phyloP scores from a whole-genome alignment of 208 protist species.

The Dictyostelium gargantuum region DNA sequence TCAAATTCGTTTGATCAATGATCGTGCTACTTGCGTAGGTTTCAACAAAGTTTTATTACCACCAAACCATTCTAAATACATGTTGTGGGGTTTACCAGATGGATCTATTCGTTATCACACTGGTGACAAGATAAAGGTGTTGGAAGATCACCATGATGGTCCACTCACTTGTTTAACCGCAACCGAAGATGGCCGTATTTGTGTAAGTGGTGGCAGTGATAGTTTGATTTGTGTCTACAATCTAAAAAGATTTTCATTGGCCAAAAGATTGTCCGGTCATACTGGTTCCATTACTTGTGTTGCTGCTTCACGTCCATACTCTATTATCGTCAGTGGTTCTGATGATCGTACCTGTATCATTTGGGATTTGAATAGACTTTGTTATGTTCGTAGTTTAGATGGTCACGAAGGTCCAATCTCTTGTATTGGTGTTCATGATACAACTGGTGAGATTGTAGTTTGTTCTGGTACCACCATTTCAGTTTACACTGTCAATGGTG shows the following conservation, averaged over 20 bases:
- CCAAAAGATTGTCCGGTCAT: slow-evolving; percentile 26
- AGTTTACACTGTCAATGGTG: slow-evolving; percentile 69
- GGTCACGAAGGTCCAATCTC: slow-evolving; percentile 61
- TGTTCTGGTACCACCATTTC: slow-evolving; percentile 46
- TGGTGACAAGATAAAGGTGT: slow-evolving; percentile 60
- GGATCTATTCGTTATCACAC: slow-evolving; percentile 7
- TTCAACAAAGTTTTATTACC: slow-evolving; percentile 33
- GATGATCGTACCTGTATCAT: slow-evolving; percentile 76
- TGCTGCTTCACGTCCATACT: slow-evolving; percentile 60
- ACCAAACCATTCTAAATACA: not conserved
- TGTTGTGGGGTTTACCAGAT: slow-evolving; percentile 50
- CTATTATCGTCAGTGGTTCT: slow-evolving; percentile 74
- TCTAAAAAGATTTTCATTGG: slow-evolving; percentile 18
- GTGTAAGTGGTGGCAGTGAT: slow-evolving; percentile 67
- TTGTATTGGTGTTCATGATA: slow-evolving; percentile 59
- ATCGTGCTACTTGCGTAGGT: not conserved
- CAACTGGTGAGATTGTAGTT: slow-evolving; percentile 71
- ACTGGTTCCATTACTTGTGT: slow-evolving; percentile 41
- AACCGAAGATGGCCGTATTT: slow-evolving; percentile 68
- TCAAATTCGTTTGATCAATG: slow-evolving; percentile 51
- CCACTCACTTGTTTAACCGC: slow-evolving; percentile 56
- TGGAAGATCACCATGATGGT: slow-evolving; percentile 72
- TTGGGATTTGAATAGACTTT: slow-evolving; percentile 80
- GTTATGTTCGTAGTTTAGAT: slow-evolving; percentile 69
- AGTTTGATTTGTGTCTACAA: slow-evolving; percentile 70